Base-by-base conservation (phyloP, 2,329 filamentous ascomycete genomes). In the Pseudogymnoascus sp. region DNA sequence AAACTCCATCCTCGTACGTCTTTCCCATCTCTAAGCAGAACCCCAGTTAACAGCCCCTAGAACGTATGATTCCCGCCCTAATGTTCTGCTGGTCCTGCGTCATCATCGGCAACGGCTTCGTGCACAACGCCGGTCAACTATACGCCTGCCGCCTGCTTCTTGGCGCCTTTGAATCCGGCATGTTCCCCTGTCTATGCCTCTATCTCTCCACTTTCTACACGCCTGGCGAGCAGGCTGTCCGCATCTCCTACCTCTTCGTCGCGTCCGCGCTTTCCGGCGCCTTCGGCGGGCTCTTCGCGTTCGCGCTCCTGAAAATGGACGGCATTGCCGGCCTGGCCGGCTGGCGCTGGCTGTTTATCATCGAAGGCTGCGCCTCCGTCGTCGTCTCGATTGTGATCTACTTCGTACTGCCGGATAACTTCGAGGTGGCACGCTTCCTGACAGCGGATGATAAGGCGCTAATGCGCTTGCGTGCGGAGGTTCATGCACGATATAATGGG, bases 191-290 rank as follows among this genome's bases (percentile, higher is more conserved):
- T 1, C 72, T 82, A 14, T 77, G 79, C 33, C 74, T 78, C 64
- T 81, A 79, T 64, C 68, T 81, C 4, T 78, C 78, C 2, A 83
- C 83, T 67, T 83, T 82, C 76, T 85, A 84, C 68, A 78, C 80
- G 16, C 76, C 78, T 5, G 78, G 80, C 2, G 83, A 86, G 70
- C 76, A 82, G 18, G 81, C 79, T 1, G 77, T 80, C 12, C 76
- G 83, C 2, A 79, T 84, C 4, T 81, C 82, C 0, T 77, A 81
- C 63, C 77, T 80, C 64, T 78, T 82, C 60, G 81, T 79, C 59
- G 83, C 77, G 62, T 79, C 80, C n/a, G 83, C 82, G 4, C 67
- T 79, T 23, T 73, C 77, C 0, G 79, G 77, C 0, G 76, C 78
- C 3, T 83, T 84, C 67, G 80, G 81, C 3, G 82, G 82, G 2